phyloP scores from a whole-genome alignment of 371 early-diverging fungal genomes.

The Mucor lusitanicus region DNA sequence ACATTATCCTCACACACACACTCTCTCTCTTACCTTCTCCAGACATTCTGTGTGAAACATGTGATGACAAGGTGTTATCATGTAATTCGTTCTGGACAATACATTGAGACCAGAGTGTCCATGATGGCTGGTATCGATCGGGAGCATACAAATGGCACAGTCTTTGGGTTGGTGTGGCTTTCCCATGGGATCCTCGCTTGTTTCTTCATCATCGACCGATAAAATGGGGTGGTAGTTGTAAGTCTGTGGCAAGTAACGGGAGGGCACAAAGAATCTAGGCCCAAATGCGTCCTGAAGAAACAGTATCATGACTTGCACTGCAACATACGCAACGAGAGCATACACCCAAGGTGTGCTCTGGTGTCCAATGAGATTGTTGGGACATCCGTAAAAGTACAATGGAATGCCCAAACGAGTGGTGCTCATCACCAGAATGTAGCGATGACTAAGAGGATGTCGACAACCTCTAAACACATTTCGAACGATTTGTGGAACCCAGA shows the following conservation, averaged over 20 bases:
- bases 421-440: slow-evolving; percentile 69
- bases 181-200: neutral
- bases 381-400: slow-evolving; percentile 68
- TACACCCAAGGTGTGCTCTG: slow-evolving; percentile 58
- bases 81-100: slow-evolving; percentile 62
- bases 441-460: slow-evolving; percentile 57
- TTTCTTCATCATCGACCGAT: slow-evolving; percentile 53
- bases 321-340: slow-evolving; percentile 58
- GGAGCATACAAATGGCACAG: slow-evolving; percentile 81
- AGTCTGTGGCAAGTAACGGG: slow-evolving; percentile 67
- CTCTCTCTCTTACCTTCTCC: slow-evolving; percentile 53
- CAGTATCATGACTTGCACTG: slow-evolving; percentile 60
- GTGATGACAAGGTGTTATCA: slow-evolving; percentile 86
- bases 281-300: slow-evolving; percentile 73
- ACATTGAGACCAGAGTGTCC: slow-evolving; percentile 50
- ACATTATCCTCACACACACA: neutral
- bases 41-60: slow-evolving; percentile 83
- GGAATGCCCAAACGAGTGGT: slow-evolving; percentile 62
- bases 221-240: slow-evolving; percentile 73
- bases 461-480: slow-evolving; percentile 68
- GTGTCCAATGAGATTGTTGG: slow-evolving; percentile 56
- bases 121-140: slow-evolving; percentile 51
- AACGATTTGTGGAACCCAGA: slow-evolving; percentile 82
- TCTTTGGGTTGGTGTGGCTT: slow-evolving; percentile 30
- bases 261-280: slow-evolving; percentile 76